Evolutionary conservation across 2,329 filamentous ascomycete genomes (phyloP).

Genomic region (Diplodia intermedia): DNA sequence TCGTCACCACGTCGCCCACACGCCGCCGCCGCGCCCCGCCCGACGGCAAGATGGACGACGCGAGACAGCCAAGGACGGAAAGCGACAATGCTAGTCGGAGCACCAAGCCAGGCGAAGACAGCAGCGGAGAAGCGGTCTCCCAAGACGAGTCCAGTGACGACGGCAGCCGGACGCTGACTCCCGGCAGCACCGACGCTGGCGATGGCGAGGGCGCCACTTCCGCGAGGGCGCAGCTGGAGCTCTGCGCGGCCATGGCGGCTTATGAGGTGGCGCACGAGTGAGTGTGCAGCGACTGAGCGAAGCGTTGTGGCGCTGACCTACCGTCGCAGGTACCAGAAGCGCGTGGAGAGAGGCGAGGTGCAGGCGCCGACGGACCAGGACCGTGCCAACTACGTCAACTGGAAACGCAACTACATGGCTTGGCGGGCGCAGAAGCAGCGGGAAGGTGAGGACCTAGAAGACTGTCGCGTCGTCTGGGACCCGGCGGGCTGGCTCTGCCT

Average conservation of each 20-base stretch:
- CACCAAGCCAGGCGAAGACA: not conserved
- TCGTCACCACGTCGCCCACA: not conserved
- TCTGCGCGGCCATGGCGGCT: not conserved
- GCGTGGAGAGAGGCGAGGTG: constrained; percentile 6
- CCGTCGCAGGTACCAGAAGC: constrained; percentile 14
- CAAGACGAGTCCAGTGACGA: not conserved
- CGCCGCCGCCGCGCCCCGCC: not conserved
- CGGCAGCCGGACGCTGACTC: not conserved
- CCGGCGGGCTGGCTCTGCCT: not conserved
- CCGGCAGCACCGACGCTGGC: not conserved
- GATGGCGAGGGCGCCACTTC: not conserved
- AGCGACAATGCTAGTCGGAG: not conserved
- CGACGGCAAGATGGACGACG: not conserved
- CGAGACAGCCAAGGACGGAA: not conserved
- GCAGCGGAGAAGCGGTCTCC: not conserved
- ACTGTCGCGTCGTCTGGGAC: not conserved
- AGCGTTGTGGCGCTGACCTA: not conserved
- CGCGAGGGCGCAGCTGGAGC: not conserved
- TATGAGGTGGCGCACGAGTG: constrained; percentile 18
- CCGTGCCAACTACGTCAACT: constrained; percentile 13
- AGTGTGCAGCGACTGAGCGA: not conserved
- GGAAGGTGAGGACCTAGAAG: not conserved
- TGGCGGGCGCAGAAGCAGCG: constrained; percentile 12
- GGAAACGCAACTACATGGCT: constrained; percentile 17
- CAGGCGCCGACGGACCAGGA: constrained; percentile 10